Conservation (phyloP, 352 stramenopile species). For the Peronospora tabacina region DNA sequence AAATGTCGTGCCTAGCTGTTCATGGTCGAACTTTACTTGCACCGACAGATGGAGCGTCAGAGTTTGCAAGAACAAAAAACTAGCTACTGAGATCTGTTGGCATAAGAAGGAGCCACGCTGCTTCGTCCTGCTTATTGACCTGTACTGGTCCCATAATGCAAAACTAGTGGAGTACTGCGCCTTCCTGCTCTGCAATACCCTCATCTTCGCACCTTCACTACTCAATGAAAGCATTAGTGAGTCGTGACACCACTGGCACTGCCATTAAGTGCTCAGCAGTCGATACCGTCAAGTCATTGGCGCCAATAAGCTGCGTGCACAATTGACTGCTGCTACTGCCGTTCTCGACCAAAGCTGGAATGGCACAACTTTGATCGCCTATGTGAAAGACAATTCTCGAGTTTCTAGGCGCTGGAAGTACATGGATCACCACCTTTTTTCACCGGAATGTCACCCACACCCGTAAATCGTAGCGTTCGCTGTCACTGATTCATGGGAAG, state of each 20-base stretch:
- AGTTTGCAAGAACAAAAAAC: constrained; percentile 1
- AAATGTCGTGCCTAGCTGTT: constrained; percentile 37
- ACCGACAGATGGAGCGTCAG: constrained; percentile 48
- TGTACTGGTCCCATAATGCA: constrained; percentile 46
- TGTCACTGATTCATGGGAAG: constrained; percentile 23
- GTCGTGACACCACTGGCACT: constrained; percentile 35
- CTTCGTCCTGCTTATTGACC: constrained; percentile 53
- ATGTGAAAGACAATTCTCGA: constrained; percentile 34
- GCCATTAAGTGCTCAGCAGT: constrained; percentile 71
- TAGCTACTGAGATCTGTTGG: constrained; percentile 17
- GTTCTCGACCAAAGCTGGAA: constrained; percentile 29
- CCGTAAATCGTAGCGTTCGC: constrained; percentile 46
- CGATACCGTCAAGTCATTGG: constrained; percentile 25
- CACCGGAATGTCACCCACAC: constrained; percentile 54
- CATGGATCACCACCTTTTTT: constrained; percentile 22
- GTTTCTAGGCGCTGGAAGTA: constrained; percentile 28
- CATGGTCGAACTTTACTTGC: constrained; percentile 66
- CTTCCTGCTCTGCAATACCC: constrained; percentile 28
- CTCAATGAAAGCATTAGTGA: constrained; percentile 44
- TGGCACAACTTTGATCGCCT: not conserved
- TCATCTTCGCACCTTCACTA: constrained; percentile 20
- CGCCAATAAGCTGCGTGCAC: constrained; percentile 41
- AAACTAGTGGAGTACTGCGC: constrained; percentile 22
- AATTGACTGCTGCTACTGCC: constrained; percentile 44
- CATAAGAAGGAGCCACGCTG: constrained; percentile 54